phyloP scores from a whole-genome alignment of 2,329 filamentous ascomycete species.

The Aspergillus sojae region DNA sequence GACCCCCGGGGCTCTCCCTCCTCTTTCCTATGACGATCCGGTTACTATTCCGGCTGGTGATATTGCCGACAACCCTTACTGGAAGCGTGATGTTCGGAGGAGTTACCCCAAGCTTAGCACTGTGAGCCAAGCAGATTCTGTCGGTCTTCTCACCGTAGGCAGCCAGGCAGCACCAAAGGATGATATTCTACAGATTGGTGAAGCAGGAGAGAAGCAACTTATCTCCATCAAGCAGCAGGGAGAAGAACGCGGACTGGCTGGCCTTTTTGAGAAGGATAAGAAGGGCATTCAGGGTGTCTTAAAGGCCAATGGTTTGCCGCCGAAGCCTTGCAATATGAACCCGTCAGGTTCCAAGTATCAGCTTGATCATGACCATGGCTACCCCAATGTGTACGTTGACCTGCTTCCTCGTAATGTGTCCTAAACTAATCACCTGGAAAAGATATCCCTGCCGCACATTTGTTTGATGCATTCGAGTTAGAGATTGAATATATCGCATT shows the following conservation, averaged over 20 bases:
- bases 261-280: slow-evolving; percentile 70
- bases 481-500: slow-evolving; percentile 13
- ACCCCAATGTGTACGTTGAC: slow-evolving; percentile 65
- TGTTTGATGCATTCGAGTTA: slow-evolving; percentile 32
- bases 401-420: slow-evolving; percentile 27
- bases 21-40: slow-evolving; percentile 74
- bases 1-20: slow-evolving; percentile 72
- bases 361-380: slow-evolving; percentile 68
- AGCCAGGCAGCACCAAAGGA: slow-evolving; percentile 79
- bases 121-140: slow-evolving; percentile 81
- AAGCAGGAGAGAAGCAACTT: slow-evolving; percentile 72
- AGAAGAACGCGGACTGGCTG: slow-evolving; percentile 69
- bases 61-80: slow-evolving; percentile 91
- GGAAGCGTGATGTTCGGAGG: slow-evolving; percentile 88
- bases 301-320: slow-evolving; percentile 78
- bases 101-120: slow-evolving; percentile 79
- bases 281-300: slow-evolving; percentile 62
- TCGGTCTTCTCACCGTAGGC: slow-evolving; percentile 81
- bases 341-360: slow-evolving; percentile 60
- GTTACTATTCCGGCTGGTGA: slow-evolving; percentile 83
- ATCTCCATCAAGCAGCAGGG: slow-evolving; percentile 76
- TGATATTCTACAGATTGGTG: slow-evolving; percentile 72
- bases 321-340: slow-evolving; percentile 75
- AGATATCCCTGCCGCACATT: slow-evolving; percentile 53
- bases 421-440: slow-evolving; percentile 20